Evolutionary conservation across 192 early-diverging fungal genomes (phyloP).

Genomic region (Coemansia interrupta): DNA sequence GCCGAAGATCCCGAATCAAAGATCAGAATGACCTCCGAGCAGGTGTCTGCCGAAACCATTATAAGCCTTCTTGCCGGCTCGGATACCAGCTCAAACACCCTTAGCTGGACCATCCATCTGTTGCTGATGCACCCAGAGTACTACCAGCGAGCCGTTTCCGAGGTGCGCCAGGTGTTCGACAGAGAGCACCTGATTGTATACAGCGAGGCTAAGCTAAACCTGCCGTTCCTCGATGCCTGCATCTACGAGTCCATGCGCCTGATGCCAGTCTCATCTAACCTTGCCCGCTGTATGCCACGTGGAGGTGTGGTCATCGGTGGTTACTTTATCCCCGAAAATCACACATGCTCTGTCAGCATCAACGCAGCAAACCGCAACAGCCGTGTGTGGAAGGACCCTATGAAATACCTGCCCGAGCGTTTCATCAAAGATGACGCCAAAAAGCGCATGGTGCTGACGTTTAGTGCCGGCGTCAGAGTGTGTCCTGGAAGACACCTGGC

Average conservation of each 20-base stretch:
- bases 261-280: constrained; percentile 19
- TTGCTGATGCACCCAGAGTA: constrained; percentile 33
- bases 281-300: constrained; percentile 28
- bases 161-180: constrained; percentile 25
- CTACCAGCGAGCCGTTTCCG: not conserved
- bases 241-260: constrained; percentile 44
- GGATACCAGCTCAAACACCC: constrained; percentile 39
- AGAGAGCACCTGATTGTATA: constrained; percentile 17
- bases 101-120: constrained; percentile 36
- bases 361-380: constrained; percentile 18
- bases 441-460: constrained; percentile 28
- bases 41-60: constrained; percentile 39
- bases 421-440: constrained; percentile 13
- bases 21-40: constrained; percentile 25
- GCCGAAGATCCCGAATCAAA: constrained; percentile 33
- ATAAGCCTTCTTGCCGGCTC: constrained; percentile 34
- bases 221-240: constrained; percentile 45
- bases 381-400: constrained; percentile 15
- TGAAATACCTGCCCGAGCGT: constrained; percentile 20
- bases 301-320: constrained; percentile 36
- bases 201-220: constrained; percentile 14
- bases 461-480: constrained; percentile 35
- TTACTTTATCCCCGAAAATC: constrained; percentile 36
- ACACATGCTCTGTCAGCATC: constrained; percentile 30
- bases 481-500: constrained; percentile 45